A percentile compares a stretch with the other conserved stretches of the same genome.
Evolutionary conservation across 1,284 basidiomycete species (phyloP).

Genomic region (Cystobasidium sp.): DNA sequence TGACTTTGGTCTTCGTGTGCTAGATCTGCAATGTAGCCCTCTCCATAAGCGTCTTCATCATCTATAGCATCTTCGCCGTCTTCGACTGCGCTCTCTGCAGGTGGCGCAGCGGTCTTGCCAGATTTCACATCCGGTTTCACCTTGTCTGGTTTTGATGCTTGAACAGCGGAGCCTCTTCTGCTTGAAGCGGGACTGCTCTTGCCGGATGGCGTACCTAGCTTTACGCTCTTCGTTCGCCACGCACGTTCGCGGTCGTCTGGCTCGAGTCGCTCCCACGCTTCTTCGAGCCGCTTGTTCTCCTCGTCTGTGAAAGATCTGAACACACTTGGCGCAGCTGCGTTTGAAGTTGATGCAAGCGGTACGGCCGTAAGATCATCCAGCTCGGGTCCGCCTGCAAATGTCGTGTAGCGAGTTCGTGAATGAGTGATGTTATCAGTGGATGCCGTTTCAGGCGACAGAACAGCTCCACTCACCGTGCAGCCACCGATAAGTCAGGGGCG

Average conservation of each 20-base stretch:
- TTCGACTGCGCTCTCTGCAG: background rate
- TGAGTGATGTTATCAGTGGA: background rate
- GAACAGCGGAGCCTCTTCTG: slow-evolving; percentile 18
- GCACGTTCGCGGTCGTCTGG: slow-evolving; percentile 30
- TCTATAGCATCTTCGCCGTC: slow-evolving; percentile 23
- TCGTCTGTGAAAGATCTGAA: slow-evolving; percentile 52
- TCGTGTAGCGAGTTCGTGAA: background rate
- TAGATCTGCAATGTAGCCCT: slow-evolving; percentile 42
- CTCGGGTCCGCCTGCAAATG: slow-evolving; percentile 36
- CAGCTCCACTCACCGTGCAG: slow-evolving; percentile 32
- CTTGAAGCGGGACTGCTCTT: slow-evolving; percentile 40
- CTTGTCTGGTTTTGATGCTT: slow-evolving; percentile 1
- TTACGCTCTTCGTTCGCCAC: slow-evolving; percentile 26
- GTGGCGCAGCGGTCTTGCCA: background rate
- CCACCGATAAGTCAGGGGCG: slow-evolving; percentile 37
- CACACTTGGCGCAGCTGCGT: slow-evolving; percentile 10
- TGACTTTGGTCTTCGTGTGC: slow-evolving; percentile 44
- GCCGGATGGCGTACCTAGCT: slow-evolving; percentile 17
- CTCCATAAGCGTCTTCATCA: slow-evolving; percentile 27
- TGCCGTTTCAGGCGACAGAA: background rate
- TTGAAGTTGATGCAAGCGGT: slow-evolving; percentile 17
- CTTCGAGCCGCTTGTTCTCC: slow-evolving; percentile 48
- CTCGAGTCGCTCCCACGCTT: slow-evolving; percentile 45
- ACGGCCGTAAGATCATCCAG: slow-evolving; percentile 39
- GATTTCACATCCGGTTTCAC: slow-evolving; percentile 8